A percentile compares a stretch with the other conserved stretches of the same genome.
Evolutionary conservation across 441 rosid genomes (phyloP).

Genomic region (Bocquillonia castaneifolia): DNA sequence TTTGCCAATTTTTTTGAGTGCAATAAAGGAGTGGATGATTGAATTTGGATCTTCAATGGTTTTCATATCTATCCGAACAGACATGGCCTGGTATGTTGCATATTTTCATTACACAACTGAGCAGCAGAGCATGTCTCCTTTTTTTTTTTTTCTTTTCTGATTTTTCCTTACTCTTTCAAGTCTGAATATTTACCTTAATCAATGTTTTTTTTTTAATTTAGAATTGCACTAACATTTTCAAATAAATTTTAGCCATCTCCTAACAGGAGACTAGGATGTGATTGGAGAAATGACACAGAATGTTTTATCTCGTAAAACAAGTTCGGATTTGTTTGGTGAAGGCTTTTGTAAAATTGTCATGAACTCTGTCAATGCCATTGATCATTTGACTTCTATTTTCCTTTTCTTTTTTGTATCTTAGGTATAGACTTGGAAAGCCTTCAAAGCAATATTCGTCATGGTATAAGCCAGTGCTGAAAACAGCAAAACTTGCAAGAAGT

Average conservation of each 20-base stretch:
- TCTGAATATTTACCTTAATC: slow-evolving; percentile 1
- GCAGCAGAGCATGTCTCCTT: not conserved
- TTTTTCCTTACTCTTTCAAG: not conserved
- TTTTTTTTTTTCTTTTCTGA: not conserved
- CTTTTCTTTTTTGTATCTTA: slow-evolving; percentile 22
- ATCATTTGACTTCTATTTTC: not conserved
- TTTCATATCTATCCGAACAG: slow-evolving; percentile 62
- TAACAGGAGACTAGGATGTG: not conserved
- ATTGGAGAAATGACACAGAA: not conserved
- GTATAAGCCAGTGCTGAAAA: slow-evolving; percentile 61
- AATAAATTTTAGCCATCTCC: not conserved
- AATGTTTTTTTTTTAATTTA: not conserved
- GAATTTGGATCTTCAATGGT: slow-evolving; percentile 56
- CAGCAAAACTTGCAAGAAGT: slow-evolving; percentile 55
- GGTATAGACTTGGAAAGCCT: slow-evolving; percentile 85
- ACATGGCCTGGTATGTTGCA: slow-evolving; percentile 61
- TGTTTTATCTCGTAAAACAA: not conserved
- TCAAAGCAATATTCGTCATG: slow-evolving; percentile 75
- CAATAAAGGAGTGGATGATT: slow-evolving; percentile 82
- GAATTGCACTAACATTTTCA: not conserved
- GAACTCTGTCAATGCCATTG: not conserved
- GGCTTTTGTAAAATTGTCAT: not conserved
- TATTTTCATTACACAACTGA: slow-evolving; percentile 4
- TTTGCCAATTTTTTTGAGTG: slow-evolving; percentile 52
- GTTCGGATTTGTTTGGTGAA: not conserved